A percentile compares a stretch with the other conserved stretches of the same genome.
Evolutionary conservation across 345 rosid species (phyloP).

Genomic region (Eucalyptus sp.): DNA sequence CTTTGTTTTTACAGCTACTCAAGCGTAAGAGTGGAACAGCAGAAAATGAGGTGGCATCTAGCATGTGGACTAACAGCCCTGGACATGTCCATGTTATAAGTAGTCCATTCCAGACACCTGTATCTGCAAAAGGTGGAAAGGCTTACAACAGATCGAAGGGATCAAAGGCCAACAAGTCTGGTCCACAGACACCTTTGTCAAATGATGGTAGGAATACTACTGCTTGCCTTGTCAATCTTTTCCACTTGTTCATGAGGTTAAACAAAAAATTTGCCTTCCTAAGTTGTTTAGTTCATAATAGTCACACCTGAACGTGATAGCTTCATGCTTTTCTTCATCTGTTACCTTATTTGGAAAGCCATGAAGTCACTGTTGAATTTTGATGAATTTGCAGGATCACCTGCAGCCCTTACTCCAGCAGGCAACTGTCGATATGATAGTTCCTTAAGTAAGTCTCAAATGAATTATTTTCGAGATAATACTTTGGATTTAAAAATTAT

Average conservation of each 20-base stretch:
- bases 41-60: conserved; percentile 23
- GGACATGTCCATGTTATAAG: conserved; percentile 22
- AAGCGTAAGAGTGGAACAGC: conserved; percentile 44
- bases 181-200: conserved; percentile 64
- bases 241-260: background rate
- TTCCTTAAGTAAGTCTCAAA: conserved; percentile 57
- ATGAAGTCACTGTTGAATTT: conserved; percentile 2
- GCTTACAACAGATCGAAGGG: conserved; percentile 44
- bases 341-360: background rate
- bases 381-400: conserved; percentile 54
- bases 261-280: background rate
- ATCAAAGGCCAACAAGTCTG: conserved; percentile 39
- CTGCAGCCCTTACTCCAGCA: conserved; percentile 58
- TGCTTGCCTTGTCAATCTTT: background rate
- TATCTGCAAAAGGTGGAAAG: conserved; percentile 64
- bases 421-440: conserved; percentile 97
- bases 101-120: conserved; percentile 64
- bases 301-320: background rate
- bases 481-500: background rate
- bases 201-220: conserved; percentile 38
- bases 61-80: conserved; percentile 34
- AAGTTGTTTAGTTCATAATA: background rate
- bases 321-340: background rate
- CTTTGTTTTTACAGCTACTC: conserved; percentile 29
- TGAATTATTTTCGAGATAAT: background rate